phyloP scores from a whole-genome alignment of 2,329 filamentous ascomycete genomes.

The Geoglossum cookeanum region DNA sequence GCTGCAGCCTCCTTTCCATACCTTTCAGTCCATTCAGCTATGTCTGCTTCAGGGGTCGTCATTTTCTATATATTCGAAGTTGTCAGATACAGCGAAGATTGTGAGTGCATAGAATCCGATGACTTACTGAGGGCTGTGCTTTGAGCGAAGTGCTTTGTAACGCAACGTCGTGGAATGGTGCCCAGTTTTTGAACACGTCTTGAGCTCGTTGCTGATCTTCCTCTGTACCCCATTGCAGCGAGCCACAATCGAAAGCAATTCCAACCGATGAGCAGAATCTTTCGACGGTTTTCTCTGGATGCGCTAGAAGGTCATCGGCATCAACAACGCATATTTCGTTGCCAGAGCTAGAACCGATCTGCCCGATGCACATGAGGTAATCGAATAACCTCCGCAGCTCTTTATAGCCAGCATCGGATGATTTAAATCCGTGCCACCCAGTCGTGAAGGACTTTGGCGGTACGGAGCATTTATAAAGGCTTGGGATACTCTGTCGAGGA shows the following conservation, averaged over 20 bases:
- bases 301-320: slow-evolving; percentile 81
- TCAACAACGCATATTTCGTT: slow-evolving; percentile 76
- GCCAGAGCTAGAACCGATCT: slow-evolving; percentile 41
- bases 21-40: slow-evolving; percentile 53
- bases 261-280: slow-evolving; percentile 69
- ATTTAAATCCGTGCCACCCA: slow-evolving; percentile 72
- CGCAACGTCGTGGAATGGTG: slow-evolving; percentile 88
- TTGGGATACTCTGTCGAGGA: slow-evolving; percentile 77
- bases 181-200: slow-evolving; percentile 85
- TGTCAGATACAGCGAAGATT: background rate
- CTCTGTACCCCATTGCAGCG: slow-evolving; percentile 70
- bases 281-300: slow-evolving; percentile 55
- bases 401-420: slow-evolving; percentile 72
- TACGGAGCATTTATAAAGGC: slow-evolving; percentile 84
- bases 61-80: slow-evolving; percentile 29
- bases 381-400: slow-evolving; percentile 80
- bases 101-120: background rate
- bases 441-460: slow-evolving; percentile 69
- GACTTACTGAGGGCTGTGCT: slow-evolving; percentile 20
- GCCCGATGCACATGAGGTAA: slow-evolving; percentile 48
- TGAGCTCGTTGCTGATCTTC: slow-evolving; percentile 50
- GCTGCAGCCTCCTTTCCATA: slow-evolving; percentile 53
- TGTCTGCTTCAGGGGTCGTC: slow-evolving; percentile 45
- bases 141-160: slow-evolving; percentile 63
- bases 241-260: slow-evolving; percentile 54